Percentiles rank a stretch among this genome's conserved stretches.
Evolutionary conservation across 2,329 filamentous ascomycete genomes (phyloP).

Genomic region (Teratosphaeria destructans): DNA sequence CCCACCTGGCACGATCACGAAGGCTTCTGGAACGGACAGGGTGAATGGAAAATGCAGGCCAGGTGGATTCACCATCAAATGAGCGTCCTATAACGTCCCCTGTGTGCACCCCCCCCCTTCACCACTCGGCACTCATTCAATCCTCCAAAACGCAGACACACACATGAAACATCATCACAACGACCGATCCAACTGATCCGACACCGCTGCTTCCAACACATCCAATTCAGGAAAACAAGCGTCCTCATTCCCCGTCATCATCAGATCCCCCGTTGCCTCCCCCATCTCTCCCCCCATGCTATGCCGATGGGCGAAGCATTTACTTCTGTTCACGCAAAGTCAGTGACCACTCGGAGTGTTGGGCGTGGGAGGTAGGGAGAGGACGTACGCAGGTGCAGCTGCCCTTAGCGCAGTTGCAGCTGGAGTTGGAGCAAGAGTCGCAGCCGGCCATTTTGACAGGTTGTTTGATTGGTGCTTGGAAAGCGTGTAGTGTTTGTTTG

Average conservation of each 20-base stretch:
- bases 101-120: too few relatives aligned
- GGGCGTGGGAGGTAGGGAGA: not conserved
- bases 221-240: not conserved
- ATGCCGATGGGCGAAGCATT: not conserved
- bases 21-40: not conserved
- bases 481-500: not conserved
- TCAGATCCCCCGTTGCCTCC: not conserved
- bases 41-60: not conserved
- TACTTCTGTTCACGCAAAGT: not conserved
- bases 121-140: not conserved
- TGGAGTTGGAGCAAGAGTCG: conserved; percentile 19
- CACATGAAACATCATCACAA: not conserved
- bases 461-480: conserved; percentile 6
- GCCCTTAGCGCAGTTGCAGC: conserved; percentile 19
- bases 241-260: not conserved
- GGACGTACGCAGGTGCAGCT: conserved; percentile 24
- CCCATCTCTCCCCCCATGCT: not conserved
- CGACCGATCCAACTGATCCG: not conserved
- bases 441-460: conserved; percentile 22
- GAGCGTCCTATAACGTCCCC: not conserved
- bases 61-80: not conserved
- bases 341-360: not conserved
- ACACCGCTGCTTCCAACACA: not conserved
- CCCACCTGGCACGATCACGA: too few relatives aligned
- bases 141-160: not conserved